phyloP scores from a whole-genome alignment of 768 basidiomycete species.

The Candolleomyces aberdarensis region DNA sequence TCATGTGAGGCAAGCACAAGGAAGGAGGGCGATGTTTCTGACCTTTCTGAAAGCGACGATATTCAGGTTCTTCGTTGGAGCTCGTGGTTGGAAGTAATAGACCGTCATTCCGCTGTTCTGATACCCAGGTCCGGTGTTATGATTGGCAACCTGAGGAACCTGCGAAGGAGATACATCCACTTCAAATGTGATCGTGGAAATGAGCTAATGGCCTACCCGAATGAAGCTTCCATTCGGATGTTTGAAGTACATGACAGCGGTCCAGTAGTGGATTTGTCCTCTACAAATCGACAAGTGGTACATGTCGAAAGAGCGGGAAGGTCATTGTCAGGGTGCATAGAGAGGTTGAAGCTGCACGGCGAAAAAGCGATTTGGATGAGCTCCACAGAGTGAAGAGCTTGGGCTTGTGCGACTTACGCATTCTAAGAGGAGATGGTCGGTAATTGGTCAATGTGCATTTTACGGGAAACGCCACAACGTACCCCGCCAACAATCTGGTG shows the following conservation, averaged over 20 bases:
- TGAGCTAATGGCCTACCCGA: not conserved
- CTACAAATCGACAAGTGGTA: slow-evolving; percentile 4
- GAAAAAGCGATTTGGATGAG: no score
- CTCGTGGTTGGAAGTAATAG: slow-evolving; percentile 8
- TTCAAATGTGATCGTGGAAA: not conserved
- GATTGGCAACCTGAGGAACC: slow-evolving; percentile 8
- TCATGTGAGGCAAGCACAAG: not conserved
- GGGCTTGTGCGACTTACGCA: not conserved
- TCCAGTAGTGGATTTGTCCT: slow-evolving; percentile 7
- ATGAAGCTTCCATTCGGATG: slow-evolving; percentile 4
- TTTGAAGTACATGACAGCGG: slow-evolving; percentile 3
- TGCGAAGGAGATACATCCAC: not conserved
- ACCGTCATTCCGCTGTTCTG: slow-evolving; percentile 7
- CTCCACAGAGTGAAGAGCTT: no score
- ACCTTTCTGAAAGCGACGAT: slow-evolving; percentile 8
- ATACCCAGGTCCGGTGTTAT: slow-evolving; percentile 5
- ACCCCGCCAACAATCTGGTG: slow-evolving; percentile 5
- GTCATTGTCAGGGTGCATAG: slow-evolving; percentile 1
- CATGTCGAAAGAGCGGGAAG: not conserved
- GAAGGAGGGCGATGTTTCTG: not conserved
- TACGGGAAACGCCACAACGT: not conserved
- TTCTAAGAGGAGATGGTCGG: not conserved
- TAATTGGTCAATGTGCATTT: not conserved
- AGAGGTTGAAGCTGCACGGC: not conserved
- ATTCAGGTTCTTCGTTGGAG: slow-evolving; percentile 7